These are phyloP conservation scores for Torulaspora microellipsoides DNA, from an alignment of 805 yeast species.

Conservation along the genomic window DNA sequence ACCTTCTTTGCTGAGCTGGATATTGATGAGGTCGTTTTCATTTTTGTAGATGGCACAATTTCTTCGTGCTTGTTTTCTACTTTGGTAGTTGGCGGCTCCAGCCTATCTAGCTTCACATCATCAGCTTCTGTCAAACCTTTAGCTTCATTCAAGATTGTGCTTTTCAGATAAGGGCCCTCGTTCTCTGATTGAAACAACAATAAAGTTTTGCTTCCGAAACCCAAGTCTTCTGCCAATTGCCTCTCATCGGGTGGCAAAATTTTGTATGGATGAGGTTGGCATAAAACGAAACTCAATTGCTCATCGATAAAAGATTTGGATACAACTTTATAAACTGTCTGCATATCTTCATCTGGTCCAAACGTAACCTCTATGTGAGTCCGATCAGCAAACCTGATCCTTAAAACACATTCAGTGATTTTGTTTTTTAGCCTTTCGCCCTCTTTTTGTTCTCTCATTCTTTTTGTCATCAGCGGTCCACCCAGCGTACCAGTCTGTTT, in stretches of 20 bases:
- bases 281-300: conserved; percentile 36
- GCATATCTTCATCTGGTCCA: conserved; percentile 39
- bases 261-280: conserved; percentile 46
- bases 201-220: conserved; percentile 46
- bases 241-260: conserved; percentile 31
- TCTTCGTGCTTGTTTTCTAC: background rate
- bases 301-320: conserved; percentile 30
- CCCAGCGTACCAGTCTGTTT: conserved; percentile 37
- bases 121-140: conserved; percentile 33
- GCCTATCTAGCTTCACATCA: conserved; percentile 15
- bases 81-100: background rate
- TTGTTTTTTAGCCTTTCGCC: conserved; percentile 26
- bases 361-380: conserved; percentile 49
- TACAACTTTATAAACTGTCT: conserved; percentile 30
- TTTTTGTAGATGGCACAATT: background rate
- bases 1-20: conserved; percentile 22
- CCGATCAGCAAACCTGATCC: conserved; percentile 58
- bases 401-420: conserved; percentile 36
- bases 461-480: conserved; percentile 42
- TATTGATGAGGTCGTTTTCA: background rate
- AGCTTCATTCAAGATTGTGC: conserved; percentile 30
- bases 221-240: conserved; percentile 36
- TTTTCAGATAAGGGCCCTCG: conserved; percentile 30
- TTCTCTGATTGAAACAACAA: conserved; percentile 35
- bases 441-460: conserved; percentile 37